These are phyloP conservation scores for Escallonia rubra DNA, from an alignment of 129 eudicot species.

Conservation along the genomic window DNA sequence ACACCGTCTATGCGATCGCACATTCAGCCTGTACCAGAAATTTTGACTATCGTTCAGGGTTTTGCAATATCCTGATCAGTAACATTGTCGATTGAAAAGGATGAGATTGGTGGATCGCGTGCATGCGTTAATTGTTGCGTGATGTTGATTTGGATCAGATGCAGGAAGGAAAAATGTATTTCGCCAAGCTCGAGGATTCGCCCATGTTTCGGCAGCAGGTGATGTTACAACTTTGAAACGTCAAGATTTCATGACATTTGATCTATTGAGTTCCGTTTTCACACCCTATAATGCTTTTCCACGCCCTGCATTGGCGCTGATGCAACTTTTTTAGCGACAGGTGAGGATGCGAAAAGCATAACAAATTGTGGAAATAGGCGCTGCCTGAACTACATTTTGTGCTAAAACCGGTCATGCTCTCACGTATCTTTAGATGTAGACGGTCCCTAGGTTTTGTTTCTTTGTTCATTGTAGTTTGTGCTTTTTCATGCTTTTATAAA, in stretches of 20 bases:
- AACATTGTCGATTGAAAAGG: background rate
- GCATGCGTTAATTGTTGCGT: background rate
- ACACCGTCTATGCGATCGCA: background rate
- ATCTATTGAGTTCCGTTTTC: background rate
- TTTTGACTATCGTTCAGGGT: background rate
- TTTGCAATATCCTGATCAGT: background rate
- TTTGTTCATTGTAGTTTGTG: no score
- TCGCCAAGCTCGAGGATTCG: slow-evolving; percentile 85
- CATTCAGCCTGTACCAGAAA: background rate
- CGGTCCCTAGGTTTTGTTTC: no score
- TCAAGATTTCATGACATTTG: background rate
- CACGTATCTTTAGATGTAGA: no score
- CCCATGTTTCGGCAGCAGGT: slow-evolving; percentile 97
- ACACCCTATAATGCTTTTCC: background rate
- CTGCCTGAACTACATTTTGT: background rate
- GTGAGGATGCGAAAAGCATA: no score
- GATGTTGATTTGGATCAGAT: slow-evolving; percentile 27
- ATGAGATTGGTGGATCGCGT: background rate
- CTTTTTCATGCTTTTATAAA: no score
- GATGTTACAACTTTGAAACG: background rate
- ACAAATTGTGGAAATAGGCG: no score
- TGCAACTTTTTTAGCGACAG: no score
- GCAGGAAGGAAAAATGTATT: slow-evolving; percentile 51
- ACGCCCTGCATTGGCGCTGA: background rate
- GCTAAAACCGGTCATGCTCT: background rate